Conservation (phyloP, 306 rosid genomes). For the Trichosanthes truncata region DNA sequence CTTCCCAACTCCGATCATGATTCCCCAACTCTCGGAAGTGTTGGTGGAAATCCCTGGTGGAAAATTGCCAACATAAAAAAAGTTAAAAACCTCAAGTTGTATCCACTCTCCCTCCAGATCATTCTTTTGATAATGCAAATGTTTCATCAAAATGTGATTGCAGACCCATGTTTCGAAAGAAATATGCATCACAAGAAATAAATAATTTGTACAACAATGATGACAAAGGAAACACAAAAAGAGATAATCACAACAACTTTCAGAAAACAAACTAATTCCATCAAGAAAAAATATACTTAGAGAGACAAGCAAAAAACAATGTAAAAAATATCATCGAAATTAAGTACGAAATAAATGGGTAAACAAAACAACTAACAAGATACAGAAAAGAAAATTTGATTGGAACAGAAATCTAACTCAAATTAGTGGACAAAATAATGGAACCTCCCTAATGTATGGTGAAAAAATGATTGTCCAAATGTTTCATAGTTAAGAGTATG, state of each 20-base stretch:
- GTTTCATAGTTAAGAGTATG: no score
- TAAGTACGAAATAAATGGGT: no score
- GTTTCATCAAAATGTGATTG: not conserved
- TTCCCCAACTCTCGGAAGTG: not conserved
- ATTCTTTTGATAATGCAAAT: not conserved
- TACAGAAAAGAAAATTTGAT: no score
- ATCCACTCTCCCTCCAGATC: not conserved
- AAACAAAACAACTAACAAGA: not conserved
- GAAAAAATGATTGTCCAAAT: no score
- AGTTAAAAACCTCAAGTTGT: not conserved
- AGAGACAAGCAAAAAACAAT: no score
- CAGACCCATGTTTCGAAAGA: not conserved
- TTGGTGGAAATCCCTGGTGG: not conserved
- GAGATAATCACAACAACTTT: not conserved
- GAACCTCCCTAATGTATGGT: no score
- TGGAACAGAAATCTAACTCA: no score
- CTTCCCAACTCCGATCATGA: slow-evolving; percentile 91
- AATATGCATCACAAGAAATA: no score
- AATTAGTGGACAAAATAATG: no score
- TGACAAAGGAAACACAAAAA: not conserved
- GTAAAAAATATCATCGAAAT: no score
- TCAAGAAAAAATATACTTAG: no score
- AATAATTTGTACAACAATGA: not conserved
- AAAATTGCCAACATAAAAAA: not conserved
- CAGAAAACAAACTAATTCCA: not conserved